Base-by-base conservation (phyloP, 208 protist species). In the Crithidia brevicula region DNA sequence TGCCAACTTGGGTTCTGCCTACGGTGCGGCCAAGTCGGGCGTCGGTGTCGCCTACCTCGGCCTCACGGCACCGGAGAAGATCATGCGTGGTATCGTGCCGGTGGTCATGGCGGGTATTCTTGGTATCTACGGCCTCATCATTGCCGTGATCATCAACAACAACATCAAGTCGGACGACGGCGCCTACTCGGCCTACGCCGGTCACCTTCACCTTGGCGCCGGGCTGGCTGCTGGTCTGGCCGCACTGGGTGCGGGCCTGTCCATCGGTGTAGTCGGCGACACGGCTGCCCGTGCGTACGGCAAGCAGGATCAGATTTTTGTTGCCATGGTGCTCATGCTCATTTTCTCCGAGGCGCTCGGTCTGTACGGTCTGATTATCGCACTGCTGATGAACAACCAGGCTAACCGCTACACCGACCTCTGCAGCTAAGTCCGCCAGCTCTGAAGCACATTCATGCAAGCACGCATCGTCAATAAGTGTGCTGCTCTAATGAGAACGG, bases 321-420 rank as follows among this genome's bases (percentile, higher is more conserved):
- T 99, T 42, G 97, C 92, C 50, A 99, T 99, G 98, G 97, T 99
- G 76, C 92, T 99, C 20, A 99, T 99, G 89, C 97, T 99, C 42
- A 99, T 99, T 91, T 99, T 99, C 84, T 98, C 97, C 22, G 99
- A 99, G 88, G 98, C 98, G 61, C 89, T 99, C 13, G 99, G 96
- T 65, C 74, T 99, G 4, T 99, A 99, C 80, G 99, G 99, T 52
- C 91, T 99, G 61, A 99, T 99, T 78, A 98, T 99, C 67, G 98
- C 96, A 59, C 75, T 99, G 22, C 81, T 97, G 25, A 95, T 97
- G 87, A 97, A 95, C 74, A 95, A 96, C 72, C 84, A 93, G 63
- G 89, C 90, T 16, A 95, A 91, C 66, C 74, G 90, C 31, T 95
- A 94, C 81, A 78, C 72, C 13, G 71, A 84, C 50, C 67, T 96